Percentiles rank a stretch among this genome's conserved stretches.
phyloP scores from a whole-genome alignment of 371 early-diverging fungal species.

The Mortierella polycephala region DNA sequence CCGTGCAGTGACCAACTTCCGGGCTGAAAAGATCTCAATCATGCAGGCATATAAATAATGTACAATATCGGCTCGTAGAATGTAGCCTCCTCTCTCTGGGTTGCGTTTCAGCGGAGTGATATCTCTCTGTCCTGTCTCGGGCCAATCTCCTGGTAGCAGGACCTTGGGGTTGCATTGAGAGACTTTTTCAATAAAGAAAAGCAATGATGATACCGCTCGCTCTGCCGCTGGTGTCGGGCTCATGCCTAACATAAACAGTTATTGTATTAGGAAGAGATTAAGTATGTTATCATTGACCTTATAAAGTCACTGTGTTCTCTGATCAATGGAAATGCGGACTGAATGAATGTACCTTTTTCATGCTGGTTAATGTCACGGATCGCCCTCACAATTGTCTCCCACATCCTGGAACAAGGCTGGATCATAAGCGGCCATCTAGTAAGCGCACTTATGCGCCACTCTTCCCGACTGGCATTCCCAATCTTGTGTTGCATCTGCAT shows the following conservation, averaged over 20 bases:
- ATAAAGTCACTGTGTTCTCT: too few relatives aligned
- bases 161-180: slow-evolving; percentile 27
- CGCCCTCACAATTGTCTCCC: slow-evolving; percentile 39
- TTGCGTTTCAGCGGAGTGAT: slow-evolving; percentile 10
- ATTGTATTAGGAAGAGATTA: too few relatives aligned
- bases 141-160: slow-evolving; percentile 32
- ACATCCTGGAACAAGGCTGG: slow-evolving; percentile 21
- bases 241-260: slow-evolving; percentile 13
- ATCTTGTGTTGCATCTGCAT: slow-evolving; percentile 23
- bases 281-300: too few relatives aligned
- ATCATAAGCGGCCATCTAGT: slow-evolving; percentile 30
- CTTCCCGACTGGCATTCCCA: slow-evolving; percentile 24
- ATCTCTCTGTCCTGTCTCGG: slow-evolving; percentile 10
- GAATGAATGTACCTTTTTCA: slow-evolving; percentile 25
- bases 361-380: slow-evolving; percentile 33
- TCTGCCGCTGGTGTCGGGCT: slow-evolving; percentile 29
- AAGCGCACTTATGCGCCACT: slow-evolving; percentile 24
- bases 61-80: slow-evolving; percentile 40
- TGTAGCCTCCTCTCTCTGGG: slow-evolving; percentile 24
- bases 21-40: slow-evolving; percentile 27
- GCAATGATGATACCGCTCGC: slow-evolving; percentile 16
- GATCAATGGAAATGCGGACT: too few relatives aligned
- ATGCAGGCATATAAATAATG: slow-evolving; percentile 25
- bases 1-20: slow-evolving; percentile 19
- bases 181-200: slow-evolving; percentile 26